Evolutionary conservation across 2,329 filamentous ascomycete species (phyloP), one percentile per base, ranked within the genome.

Genomic region (Shiraia sp.): DNA sequence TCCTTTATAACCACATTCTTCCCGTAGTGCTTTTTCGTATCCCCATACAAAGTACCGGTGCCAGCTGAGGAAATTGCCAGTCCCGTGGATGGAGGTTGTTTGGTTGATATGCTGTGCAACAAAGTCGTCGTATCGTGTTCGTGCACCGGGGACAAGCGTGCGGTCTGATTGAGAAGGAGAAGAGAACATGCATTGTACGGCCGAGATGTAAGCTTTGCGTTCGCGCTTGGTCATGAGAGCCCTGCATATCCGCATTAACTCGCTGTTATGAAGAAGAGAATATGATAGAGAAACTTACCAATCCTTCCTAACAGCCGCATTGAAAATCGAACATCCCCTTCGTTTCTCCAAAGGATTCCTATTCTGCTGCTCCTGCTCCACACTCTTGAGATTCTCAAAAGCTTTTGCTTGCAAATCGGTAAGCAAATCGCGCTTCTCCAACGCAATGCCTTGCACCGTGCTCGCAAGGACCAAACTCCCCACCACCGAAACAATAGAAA

Each of bases 1-100:
- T 24, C 52, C 54, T 2, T 42, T 55, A 42, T 71, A 74, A 10
- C 63, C 63, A 36, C 72, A 74, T 36, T 73, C 71, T 10, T 68
- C 36, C 12, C 50, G 59, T 1, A 74, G 50, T 1, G 68, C 66
- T 23, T 64, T 49, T 40, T 74, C 69, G 41, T 66, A 73, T 0
- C 45, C 42, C 36, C 69, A 60, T 4, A 61, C 48, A 42, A 62
- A 71, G 40, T 66, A 61, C 7, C 71, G 58, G 40, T 73, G 70
- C 67, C 68, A 72, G 17, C 41, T 47, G 8, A 59, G 42, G 26
- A 55, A 65, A 38, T 48, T 49, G 8, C 43, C 55, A 10, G 47
- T 63, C 3, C 30, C 33, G 23, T 61, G 58, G 3, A 63, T 58
- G 2, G 32, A 17, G 2, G 32, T 10, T 0, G 57, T 54, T 13